Evolutionary conservation across 1,284 basidiomycete genomes (phyloP), one percentile per base, ranked within the genome.

Genomic region (Cryptococcus sp.): DNA sequence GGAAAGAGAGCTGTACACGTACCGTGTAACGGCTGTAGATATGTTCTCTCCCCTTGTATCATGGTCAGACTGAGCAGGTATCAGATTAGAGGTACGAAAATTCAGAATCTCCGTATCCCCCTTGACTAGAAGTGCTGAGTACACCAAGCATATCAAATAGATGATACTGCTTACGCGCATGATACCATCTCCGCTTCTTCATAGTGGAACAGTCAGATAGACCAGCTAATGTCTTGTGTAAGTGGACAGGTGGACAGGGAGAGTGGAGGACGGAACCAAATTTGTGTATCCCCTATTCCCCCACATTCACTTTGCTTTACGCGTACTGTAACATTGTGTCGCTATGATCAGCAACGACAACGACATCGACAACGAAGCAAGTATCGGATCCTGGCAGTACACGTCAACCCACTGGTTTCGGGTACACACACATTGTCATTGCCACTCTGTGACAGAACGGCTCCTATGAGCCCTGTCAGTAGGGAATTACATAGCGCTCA

Each of bases 101-200:
- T 73, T 76, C 47, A 65, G 58, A 48, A 76, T 76, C 59, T 76
- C 72, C 0, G 72, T 76, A 48, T 76, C 74, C 16, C 65, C 74
- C 8, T 39, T 8, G 3, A 59, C 64, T 3, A 39, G 29, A 8
- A 39, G 5, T 7, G 41, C 19, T 17, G 45, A 37, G 25, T 19
- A 20, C 10, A 46, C 47, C 7, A 51, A 10, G 39, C 39, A 45
- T 17, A 44, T 17, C 50, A 20, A 11, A 15, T 26, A 46, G 45
- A 6, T 17, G 26, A 25, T 23, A n/a, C 7, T 26, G 26, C 3
- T 15, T 13, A 16, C 6, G 45, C 26, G 45, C 22, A 46, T 22
- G 45, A 20, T 26, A 19, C 26, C 45, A 46, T 15, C 22, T 20
- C 17, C 19, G 22, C 15, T 19, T 26, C 16, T 38, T 51, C 53